Percentiles rank a stretch among this genome's conserved stretches.
Evolutionary conservation across 768 basidiomycete genomes (phyloP).

Genomic region (Boletus reticulatus): DNA sequence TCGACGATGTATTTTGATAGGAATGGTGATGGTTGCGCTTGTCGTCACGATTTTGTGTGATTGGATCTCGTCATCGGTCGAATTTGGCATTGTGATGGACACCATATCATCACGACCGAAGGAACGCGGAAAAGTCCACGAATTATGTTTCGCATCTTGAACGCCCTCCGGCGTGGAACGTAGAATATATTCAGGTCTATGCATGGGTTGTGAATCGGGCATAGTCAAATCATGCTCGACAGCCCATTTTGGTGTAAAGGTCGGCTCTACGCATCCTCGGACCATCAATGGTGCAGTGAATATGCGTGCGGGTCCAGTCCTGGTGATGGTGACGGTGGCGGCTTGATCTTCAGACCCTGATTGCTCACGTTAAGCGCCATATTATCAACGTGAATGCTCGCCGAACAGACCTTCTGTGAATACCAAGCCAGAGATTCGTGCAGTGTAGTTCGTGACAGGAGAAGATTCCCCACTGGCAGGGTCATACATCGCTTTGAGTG

Average conservation of each 20-base stretch:
- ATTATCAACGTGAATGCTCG: neutral
- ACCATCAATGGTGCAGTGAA: neutral
- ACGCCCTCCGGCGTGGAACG: neutral
- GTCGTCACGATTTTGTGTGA: neutral
- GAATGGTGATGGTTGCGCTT: constrained; percentile 4
- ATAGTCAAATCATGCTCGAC: neutral
- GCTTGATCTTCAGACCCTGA: neutral
- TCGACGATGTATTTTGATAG: neutral
- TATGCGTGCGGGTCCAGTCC: constrained; percentile 12
- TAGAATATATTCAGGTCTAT: neutral
- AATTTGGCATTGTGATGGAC: constrained; percentile 7
- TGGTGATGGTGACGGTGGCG: constrained; percentile 2
- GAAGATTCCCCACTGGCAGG: neutral
- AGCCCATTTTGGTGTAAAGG: constrained; percentile 6
- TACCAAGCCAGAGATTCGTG: neutral
- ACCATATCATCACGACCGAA: accelerated
- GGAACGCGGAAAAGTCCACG: no score
- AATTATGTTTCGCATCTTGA: neutral
- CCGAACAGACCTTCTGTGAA: neutral
- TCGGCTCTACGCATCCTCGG: neutral
- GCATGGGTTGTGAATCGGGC: neutral
- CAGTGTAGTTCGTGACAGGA: neutral
- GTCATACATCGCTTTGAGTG: neutral
- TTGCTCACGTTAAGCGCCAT: neutral
- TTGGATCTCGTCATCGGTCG: constrained; percentile 3